A percentile compares a stretch with the other conserved stretches of the same genome.
phyloP scores from a whole-genome alignment of 768 basidiomycete genomes.

The Coprinopsis strossmayeri region DNA sequence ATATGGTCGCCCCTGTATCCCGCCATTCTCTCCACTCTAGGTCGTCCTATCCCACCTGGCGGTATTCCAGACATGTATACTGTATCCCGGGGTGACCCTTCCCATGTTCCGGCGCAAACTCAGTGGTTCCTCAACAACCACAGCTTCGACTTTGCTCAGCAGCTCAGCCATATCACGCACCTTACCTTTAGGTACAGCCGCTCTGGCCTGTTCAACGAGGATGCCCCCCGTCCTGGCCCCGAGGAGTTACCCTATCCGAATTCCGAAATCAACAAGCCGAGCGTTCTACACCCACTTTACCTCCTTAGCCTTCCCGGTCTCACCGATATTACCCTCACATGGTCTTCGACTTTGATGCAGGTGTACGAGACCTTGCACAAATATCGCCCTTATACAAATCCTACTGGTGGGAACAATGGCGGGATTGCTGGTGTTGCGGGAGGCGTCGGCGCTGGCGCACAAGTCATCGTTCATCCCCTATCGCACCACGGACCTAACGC shows the following conservation, averaged over 20 bases:
- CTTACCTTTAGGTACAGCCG: conserved; percentile 13
- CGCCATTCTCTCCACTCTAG: conserved; percentile 5
- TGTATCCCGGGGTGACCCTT: conserved; percentile 5
- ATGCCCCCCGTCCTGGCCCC: not conserved
- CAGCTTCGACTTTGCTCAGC: conserved; percentile 3
- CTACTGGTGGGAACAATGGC: not conserved
- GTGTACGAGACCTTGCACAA: conserved; percentile 4
- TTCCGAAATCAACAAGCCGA: conserved; percentile 3
- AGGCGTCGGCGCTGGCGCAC: too few species aligned
- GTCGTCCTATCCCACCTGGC: conserved; percentile 4
- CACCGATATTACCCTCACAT: conserved; percentile 12
- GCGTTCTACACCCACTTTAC: conserved; percentile 13
- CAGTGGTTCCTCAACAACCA: conserved; percentile 10
- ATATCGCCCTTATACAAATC: not conserved
- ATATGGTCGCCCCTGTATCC: conserved; percentile 12
- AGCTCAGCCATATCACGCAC: conserved; percentile 9
- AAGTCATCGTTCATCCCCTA: too few species aligned
- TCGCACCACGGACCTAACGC: not conserved
- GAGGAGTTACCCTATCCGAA: conserved; percentile 6
- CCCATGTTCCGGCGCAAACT: not conserved
- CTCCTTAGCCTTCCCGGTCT: conserved; percentile 12
- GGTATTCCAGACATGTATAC: conserved; percentile 4
- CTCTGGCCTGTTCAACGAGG: conserved; percentile 7
- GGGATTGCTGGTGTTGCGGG: too few species aligned
- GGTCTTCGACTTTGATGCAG: conserved; percentile 9